Evolutionary conservation across 2,329 filamentous ascomycete genomes (phyloP).

Genomic region (Diaporthe sp.): DNA sequence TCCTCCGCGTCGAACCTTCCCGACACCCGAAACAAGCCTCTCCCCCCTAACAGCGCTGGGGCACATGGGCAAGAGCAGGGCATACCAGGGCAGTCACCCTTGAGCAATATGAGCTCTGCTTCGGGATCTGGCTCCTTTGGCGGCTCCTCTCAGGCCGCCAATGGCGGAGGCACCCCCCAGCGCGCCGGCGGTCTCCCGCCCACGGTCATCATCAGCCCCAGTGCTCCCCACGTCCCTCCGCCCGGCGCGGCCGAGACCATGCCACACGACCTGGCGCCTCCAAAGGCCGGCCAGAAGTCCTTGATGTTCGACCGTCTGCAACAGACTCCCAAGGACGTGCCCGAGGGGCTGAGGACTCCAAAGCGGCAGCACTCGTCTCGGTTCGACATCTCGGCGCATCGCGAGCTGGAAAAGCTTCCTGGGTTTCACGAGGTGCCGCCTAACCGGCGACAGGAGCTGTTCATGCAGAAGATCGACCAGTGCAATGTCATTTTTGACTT

Average conservation of each 20-base stretch:
- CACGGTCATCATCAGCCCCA: conserved; percentile 94
- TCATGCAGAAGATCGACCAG: conserved; percentile 99
- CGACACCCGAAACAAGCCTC: conserved; percentile 85
- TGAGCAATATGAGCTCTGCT: conserved; percentile 35
- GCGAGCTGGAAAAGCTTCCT: conserved; percentile 95
- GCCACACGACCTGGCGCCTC: conserved; percentile 95
- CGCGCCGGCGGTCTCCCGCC: conserved; percentile 77
- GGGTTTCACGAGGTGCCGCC: conserved; percentile 98
- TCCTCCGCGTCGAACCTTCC: conserved; percentile 90
- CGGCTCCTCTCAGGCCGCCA: conserved; percentile 53
- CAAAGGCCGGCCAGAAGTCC: conserved; percentile 91
- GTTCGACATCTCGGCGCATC: conserved; percentile 96
- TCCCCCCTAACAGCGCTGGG: conserved; percentile 66
- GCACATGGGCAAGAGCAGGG: conserved; percentile 53
- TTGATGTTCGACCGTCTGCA: conserved; percentile 89
- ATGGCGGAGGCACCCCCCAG: conserved; percentile 69
- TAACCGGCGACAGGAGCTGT: conserved; percentile 92
- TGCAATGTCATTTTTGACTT: conserved; percentile 99
- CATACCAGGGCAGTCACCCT: conserved; percentile 44
- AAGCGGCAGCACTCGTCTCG: conserved; percentile 97
- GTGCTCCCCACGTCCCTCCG: conserved; percentile 90
- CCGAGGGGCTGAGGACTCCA: conserved; percentile 93
- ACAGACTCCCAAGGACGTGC: conserved; percentile 94
- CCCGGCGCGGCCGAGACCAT: conserved; percentile 96
- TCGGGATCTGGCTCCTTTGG: conserved; percentile 38